Base-by-base conservation (phyloP, 2,329 filamentous ascomycete species). In the Orbilia brochopaga region DNA sequence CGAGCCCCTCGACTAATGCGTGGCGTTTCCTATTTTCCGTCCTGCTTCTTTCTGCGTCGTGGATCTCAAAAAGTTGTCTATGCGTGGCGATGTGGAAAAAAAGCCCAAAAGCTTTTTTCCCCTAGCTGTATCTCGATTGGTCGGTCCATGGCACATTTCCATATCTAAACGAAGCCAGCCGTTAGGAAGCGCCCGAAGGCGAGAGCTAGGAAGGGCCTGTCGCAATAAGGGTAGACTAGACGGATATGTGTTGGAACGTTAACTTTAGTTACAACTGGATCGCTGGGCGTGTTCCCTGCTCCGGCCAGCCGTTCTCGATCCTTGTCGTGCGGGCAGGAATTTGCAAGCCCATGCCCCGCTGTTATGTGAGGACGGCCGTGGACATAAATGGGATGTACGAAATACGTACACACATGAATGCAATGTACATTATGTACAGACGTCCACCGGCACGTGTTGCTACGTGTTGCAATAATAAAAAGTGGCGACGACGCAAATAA, bases 401-500 rank as follows among this genome's bases (percentile, higher is more conserved):
- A 32, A 4, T 32, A 3, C 27, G 27, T 48, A 19, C 44, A 19
- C n/a, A n/a, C 8, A 32, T 3, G 27, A 4, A 32, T 3, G 4
- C 27, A 32, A 4, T 32, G 27, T 3, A 32, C 8, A 32, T 32
- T 32, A 3, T 8, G 27, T 48, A 19, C 44, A 19, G 8, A 6
- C 21, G 8, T 2, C n/a, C 8, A 19, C 44, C 2, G 11, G 44
- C 44, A 48, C 44, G 44, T 48, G 44, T 48, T 48, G 44, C 19
- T 21, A 23, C 15, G 37, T 42, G 37, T 42, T 17, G 37, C n/a
- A 42, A 42, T 42, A 42, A 15, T 4, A 15, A 42, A 42, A 19
- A 23, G 44, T 48, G 44, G 44, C 44, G 44, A 48, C 44, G 44
- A 23, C 21, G n/a, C 11, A 10, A 48, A 48, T 48, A 48, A 19